Percentiles rank a stretch among this genome's conserved stretches.
These are phyloP conservation scores for Boletus subparvulus DNA, from an alignment of 768 basidiomycete species.

Conservation along the genomic window DNA sequence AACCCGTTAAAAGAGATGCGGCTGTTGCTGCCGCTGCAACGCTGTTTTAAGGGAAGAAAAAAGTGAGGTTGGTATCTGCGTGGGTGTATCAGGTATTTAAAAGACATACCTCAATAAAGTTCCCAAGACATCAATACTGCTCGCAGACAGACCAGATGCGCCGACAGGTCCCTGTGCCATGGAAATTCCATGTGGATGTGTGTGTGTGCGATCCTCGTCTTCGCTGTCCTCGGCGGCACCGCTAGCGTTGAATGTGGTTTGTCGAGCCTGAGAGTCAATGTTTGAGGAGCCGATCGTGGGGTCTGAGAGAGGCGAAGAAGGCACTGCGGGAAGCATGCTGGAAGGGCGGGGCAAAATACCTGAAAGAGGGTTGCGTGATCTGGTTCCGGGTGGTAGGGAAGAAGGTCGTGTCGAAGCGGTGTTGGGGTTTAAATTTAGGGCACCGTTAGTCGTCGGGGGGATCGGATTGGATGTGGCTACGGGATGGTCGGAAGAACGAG, in stretches of 20 bases:
- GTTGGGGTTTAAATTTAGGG: conserved; percentile 4
- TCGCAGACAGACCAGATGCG: conserved; percentile 53
- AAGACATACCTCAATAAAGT: conserved; percentile 70
- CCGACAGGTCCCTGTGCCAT: conserved; percentile 27
- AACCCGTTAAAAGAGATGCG: conserved; percentile 76
- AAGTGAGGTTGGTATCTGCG: not conserved
- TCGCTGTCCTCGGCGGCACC: conserved; percentile 12
- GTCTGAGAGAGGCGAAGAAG: conserved; percentile 9
- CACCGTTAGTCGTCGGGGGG: conserved; percentile 2
- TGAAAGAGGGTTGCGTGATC: conserved; percentile 36
- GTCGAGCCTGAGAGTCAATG: conserved; percentile 5
- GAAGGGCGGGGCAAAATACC: conserved; percentile 39
- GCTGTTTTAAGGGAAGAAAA: conserved; percentile 36
- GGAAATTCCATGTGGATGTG: conserved; percentile 24
- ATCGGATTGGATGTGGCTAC: conserved; percentile 12
- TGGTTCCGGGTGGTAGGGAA: conserved; percentile 29
- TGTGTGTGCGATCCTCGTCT: conserved; percentile 15
- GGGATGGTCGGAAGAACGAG: conserved; percentile 35
- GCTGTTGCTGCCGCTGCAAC: conserved; percentile 93
- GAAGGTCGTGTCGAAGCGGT: conserved; percentile 15
- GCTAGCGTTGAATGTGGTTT: not conserved
- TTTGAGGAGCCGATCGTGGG: conserved; percentile 1
- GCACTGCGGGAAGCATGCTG: conserved; percentile 31
- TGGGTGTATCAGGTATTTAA: not conserved
- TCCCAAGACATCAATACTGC: conserved; percentile 79